These are phyloP conservation scores for Sphaerulina vaccinii DNA, from an alignment of 2,329 filamentous ascomycete species.

Conservation along the genomic window DNA sequence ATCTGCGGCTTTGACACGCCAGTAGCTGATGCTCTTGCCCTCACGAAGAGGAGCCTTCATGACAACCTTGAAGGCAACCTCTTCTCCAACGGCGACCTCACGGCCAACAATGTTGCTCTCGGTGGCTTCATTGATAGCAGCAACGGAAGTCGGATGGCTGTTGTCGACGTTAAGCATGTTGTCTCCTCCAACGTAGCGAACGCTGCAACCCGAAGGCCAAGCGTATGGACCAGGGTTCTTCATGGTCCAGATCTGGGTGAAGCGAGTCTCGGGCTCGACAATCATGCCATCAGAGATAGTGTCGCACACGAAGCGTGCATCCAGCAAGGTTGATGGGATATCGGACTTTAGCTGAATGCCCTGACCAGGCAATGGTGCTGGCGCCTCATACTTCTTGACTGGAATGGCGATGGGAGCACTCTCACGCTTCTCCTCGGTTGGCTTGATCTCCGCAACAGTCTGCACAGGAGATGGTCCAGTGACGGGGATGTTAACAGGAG, in stretches of 20 bases:
- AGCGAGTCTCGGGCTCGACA: conserved; percentile 67
- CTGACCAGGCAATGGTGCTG: conserved; percentile 12
- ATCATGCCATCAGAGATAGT: conserved; percentile 74
- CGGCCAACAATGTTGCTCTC: conserved; percentile 76
- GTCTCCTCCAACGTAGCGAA: conserved; percentile 90
- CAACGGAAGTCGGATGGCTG: conserved; percentile 72
- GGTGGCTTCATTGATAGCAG: conserved; percentile 72
- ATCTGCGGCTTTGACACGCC: conserved; percentile 81
- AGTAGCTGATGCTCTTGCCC: conserved; percentile 89
- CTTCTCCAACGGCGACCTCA: conserved; percentile 69
- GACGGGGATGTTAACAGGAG: conserved; percentile 27
- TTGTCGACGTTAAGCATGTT: conserved; percentile 93
- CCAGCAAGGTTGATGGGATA: conserved; percentile 44
- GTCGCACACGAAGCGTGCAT: conserved; percentile 74
- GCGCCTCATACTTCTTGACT: conserved; percentile 28
- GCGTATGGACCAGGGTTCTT: conserved; percentile 74
- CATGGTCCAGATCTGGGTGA: conserved; percentile 89
- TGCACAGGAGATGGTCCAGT: conserved; percentile 63
- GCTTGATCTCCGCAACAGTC: conserved; percentile 71
- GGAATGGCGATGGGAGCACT: conserved; percentile 27
- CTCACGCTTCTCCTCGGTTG: conserved; percentile 40
- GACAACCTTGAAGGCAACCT: conserved; percentile 76
- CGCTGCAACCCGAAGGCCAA: conserved; percentile 87
- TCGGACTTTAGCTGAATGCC: conserved; percentile 22
- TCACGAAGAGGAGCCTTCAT: conserved; percentile 76